These are phyloP conservation scores for Mimosa pudica DNA, from an alignment of 306 rosid species.

Conservation along the genomic window DNA sequence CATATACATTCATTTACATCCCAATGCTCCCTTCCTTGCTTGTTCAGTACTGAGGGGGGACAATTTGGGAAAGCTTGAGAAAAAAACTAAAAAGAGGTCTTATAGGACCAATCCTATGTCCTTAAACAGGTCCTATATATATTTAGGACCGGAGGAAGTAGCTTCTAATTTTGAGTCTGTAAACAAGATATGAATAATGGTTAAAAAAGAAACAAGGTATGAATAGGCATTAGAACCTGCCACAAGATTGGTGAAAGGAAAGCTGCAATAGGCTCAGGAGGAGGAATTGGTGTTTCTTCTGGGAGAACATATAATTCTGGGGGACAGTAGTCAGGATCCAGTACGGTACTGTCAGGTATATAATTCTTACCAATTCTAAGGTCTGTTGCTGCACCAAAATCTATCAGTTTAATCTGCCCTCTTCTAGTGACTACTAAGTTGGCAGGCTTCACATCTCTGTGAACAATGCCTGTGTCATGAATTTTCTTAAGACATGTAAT, in stretches of 20 bases:
- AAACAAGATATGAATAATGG: conserved; percentile 22
- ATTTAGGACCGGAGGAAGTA: neutral
- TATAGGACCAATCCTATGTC: no score
- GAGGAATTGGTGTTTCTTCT: conserved; percentile 93
- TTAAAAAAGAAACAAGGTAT: neutral
- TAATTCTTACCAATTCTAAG: conserved; percentile 94
- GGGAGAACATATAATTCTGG: conserved; percentile 89
- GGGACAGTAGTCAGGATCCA: conserved; percentile 92
- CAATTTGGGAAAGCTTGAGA: no score
- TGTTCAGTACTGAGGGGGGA: no score
- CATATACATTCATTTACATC: no score
- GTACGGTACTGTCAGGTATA: conserved; percentile 61
- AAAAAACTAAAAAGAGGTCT: no score
- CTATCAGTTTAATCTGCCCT: conserved; percentile 88
- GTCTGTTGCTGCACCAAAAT: conserved; percentile 96
- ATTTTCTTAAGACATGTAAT: conserved; percentile 82
- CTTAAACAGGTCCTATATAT: no score
- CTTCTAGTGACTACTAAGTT: conserved; percentile 81
- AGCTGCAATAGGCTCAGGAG: conserved; percentile 93
- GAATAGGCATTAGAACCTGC: conserved; percentile 70
- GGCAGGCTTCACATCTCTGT: conserved; percentile 91
- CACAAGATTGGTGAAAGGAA: conserved; percentile 84
- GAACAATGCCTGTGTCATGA: conserved; percentile 91
- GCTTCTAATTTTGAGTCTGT: conserved; percentile 22
- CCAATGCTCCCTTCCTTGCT: no score